A percentile compares a stretch with the other conserved stretches of the same genome.
These are phyloP conservation scores for Xylariaceae sp. DNA, from an alignment of 2,329 filamentous ascomycete species.

Conservation along the genomic window DNA sequence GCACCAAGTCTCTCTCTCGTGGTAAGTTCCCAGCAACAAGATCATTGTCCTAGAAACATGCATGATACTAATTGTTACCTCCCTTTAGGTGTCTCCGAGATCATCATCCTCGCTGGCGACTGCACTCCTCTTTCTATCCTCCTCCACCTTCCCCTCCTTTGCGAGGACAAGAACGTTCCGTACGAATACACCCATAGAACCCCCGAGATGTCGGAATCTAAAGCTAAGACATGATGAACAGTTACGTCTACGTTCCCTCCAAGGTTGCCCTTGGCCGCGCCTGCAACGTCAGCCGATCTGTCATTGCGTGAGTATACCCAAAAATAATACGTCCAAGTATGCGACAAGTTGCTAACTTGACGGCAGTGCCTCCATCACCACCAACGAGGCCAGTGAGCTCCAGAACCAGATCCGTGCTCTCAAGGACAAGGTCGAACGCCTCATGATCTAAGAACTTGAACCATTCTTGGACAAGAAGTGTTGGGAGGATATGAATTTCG, in stretches of 20 bases:
- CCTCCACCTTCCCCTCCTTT: conserved; percentile 81
- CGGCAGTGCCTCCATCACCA: conserved; percentile 63
- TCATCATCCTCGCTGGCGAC: conserved; percentile 85
- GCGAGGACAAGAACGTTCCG: conserved; percentile 66
- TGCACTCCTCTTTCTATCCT: conserved; percentile 82
- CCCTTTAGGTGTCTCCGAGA: conserved; percentile 58
- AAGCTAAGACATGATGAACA: conserved; percentile 8
- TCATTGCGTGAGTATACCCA: conserved; percentile 60
- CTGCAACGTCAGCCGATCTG: conserved; percentile 80
- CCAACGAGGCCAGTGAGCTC: conserved; percentile 85
- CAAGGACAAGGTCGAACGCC: conserved; percentile 92
- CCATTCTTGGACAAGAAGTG: conserved; percentile 3
- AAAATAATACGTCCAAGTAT: background rate
- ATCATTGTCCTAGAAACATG: background rate
- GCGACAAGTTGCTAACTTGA: background rate
- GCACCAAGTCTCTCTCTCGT: conserved; percentile 83
- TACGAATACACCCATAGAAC: conserved; percentile 23
- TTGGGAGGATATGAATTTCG: conserved; percentile 4
- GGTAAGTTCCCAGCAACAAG: conserved; percentile 39
- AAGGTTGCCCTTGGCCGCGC: conserved; percentile 81
- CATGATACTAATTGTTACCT: conserved; percentile 1
- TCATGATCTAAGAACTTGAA: conserved; percentile 68
- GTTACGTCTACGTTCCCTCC: conserved; percentile 46
- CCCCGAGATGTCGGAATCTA: background rate
- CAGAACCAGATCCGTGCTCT: conserved; percentile 80